Base-by-base conservation (phyloP, 73 alveolate genomes). In the Paramecium sexaurelia region DNA sequence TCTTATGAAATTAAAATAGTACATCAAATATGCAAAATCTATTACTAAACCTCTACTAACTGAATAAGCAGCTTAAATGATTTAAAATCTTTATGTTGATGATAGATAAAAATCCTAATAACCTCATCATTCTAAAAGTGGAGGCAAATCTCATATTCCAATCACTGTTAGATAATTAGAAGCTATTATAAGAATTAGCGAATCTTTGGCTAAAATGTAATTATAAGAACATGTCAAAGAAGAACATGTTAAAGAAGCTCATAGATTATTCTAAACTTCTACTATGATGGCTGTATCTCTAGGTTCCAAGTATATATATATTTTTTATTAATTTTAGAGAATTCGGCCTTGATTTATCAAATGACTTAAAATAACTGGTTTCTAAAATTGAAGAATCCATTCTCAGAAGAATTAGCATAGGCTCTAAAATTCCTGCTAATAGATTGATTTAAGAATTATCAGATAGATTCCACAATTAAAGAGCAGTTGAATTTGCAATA, bases 151-250 rank as follows among this genome's bases (percentile, higher is more conserved):
- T 85, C 99, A 97, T 84, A 96, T 97, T 55, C 99, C 99, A 17
- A 97, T 98, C 8, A 97, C 99, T 22, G 99, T 97, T 51, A 96
- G 99, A 91, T 99, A 99, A 96, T 96, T 99, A 33, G 99, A 99
- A 91, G 99, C 99, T 39, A 99, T 99, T 73, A 98, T 99, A 33
- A 95, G 99, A 83, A 85, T 99, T 20, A 95, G 99, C 39, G 99
- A 99, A 95, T 96, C 99, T 13, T 84, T 99, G 2, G 99, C 99
- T 24, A 99, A 98, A 93, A 99, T 99, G 98, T 94, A 98, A 75
- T 94, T 99, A 73, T 85, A 95, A 45, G 94, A 95, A 57, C 96
- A 93, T 32, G 99, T 98, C 20, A 96, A 93, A 47, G 93, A 94
- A 27, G 94, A 96, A 33, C 99, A 99, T 85, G 99, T 99, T 10